phyloP scores from a whole-genome alignment of 2,329 filamentous ascomycete genomes.

The Alternaria consortialis region DNA sequence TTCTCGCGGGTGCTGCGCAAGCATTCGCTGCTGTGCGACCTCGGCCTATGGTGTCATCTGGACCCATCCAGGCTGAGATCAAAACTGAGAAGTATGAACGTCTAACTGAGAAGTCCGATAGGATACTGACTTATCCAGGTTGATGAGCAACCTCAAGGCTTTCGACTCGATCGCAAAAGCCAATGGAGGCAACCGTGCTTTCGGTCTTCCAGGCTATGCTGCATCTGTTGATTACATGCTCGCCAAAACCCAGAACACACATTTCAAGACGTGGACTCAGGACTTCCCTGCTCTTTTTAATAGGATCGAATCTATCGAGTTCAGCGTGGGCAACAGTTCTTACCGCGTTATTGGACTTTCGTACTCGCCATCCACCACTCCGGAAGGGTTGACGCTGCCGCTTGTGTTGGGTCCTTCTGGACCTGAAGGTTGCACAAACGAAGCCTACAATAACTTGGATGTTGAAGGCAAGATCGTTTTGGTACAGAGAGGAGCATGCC shows the following conservation, averaged over 20 bases:
- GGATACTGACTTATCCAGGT: constrained; percentile 45
- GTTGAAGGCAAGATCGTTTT: constrained; percentile 55
- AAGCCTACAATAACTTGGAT: constrained; percentile 50
- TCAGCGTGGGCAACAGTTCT: constrained; percentile 49
- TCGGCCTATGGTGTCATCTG: constrained; percentile 47
- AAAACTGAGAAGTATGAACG: constrained; percentile 48
- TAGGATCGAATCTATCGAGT: constrained; percentile 53
- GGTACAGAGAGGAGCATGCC: constrained; percentile 53
- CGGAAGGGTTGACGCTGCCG: constrained; percentile 55
- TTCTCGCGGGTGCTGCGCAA: constrained; percentile 37
- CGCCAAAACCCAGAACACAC: constrained; percentile 56
- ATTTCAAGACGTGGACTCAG: constrained; percentile 57
- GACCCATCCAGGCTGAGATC: constrained; percentile 53
- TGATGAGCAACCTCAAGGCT: constrained; percentile 64
- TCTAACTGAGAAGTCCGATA: not conserved
- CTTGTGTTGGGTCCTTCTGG: constrained; percentile 55
- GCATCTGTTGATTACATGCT: constrained; percentile 67
- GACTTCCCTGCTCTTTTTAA: constrained; percentile 60
- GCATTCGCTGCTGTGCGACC: constrained; percentile 31
- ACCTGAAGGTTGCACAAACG: constrained; percentile 52
- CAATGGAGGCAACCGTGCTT: constrained; percentile 68
- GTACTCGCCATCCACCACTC: constrained; percentile 59
- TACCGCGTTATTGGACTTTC: constrained; percentile 56
- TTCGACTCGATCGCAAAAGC: constrained; percentile 64
- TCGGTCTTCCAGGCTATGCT: constrained; percentile 66